Percentiles rank a stretch among this genome's conserved stretches.
Evolutionary conservation across 2,329 filamentous ascomycete species (phyloP).

Genomic region (Phaeosphaeria sp.): DNA sequence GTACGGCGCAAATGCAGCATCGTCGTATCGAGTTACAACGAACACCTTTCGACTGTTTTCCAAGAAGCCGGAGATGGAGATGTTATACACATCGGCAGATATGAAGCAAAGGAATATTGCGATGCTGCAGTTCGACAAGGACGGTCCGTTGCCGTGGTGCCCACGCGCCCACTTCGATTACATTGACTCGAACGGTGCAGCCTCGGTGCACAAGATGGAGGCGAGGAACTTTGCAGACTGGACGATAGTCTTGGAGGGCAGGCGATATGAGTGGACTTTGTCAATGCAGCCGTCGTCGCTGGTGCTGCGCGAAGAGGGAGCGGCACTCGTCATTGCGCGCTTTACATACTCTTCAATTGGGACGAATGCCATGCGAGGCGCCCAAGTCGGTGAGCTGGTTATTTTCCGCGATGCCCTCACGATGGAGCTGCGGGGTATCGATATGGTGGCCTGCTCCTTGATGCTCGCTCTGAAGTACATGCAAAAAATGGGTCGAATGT

Average conservation of each 20-base stretch:
- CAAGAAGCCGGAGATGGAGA: conserved; percentile 42
- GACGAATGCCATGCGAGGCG: conserved; percentile 32
- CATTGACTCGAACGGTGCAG: conserved; percentile 11
- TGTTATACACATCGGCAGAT: conserved; percentile 27
- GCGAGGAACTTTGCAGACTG: conserved; percentile 41
- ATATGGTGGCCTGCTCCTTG: conserved; percentile 35
- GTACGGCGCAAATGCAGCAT: conserved; percentile 16
- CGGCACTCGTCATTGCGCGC: conserved; percentile 32
- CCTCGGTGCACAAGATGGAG: conserved; percentile 33
- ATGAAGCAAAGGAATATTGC: conserved; percentile 30
- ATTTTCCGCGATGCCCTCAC: conserved; percentile 35
- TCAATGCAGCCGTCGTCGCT: conserved; percentile 31
- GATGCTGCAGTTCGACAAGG: conserved; percentile 33
- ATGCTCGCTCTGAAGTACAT: conserved; percentile 35
- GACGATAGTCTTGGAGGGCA: conserved; percentile 20
- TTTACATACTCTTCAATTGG: conserved; percentile 39
- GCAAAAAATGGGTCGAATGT: conserved; percentile 37
- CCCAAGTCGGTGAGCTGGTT: conserved; percentile 35
- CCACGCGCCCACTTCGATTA: conserved; percentile 38
- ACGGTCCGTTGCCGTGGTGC: conserved; percentile 42
- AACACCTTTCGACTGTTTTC: conserved; percentile 36
- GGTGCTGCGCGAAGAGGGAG: conserved; percentile 23
- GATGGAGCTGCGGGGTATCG: conserved; percentile 27
- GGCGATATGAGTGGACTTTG: conserved; percentile 34
- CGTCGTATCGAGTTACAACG: conserved; percentile 35